Evolutionary conservation across 129 eudicot genomes (phyloP), one percentile per base, ranked within the genome.

Genomic region (Gnaphalium uliginosum): DNA sequence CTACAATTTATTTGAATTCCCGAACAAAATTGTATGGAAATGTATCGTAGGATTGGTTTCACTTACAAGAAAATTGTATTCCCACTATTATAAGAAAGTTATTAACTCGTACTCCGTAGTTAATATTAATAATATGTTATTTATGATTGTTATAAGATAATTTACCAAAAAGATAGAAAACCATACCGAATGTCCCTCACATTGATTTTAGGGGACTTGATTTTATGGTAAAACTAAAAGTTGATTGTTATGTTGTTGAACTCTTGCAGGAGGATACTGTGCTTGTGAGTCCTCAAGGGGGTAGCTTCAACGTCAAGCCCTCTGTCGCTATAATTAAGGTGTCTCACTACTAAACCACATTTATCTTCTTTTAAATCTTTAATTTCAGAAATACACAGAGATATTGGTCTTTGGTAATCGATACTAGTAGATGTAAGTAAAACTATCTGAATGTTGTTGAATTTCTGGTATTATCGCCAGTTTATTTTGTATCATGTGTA

Each of bases 251-350:
- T 61, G 58, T 32, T 78, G 41, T 14, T 80, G 70, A 22, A 56
- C 33, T 33, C 39, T 24, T 81, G 81, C 77, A 94, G 98, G 98
- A 94, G 80, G 98, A 94, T 81, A 75, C 88, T 22, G 93, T 94
- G 58, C 89, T 94, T 51, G 79, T 87, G 41, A 72, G 73, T 75
- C 96, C 97, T 14, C 91, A 90, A 71, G 89, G 76, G 54, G 0
- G 18, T 56, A 39, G 11, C 58, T 10, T 39, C 5, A 71, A 80
- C 43, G 86, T 72, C 74, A 94, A 91, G 87, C 96, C 98, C 18
- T 90, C 89, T 66, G 97, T 94, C 65, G 96, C 89, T 50, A 88
- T 88, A 29, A 88, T 94, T 8, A 94, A 90, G 98, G 97, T 93
- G 78, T 51, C 35, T 66, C 43, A 22, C 35, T 48, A 25, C 37